Evolutionary conservation across 495 filamentous ascomycete species (phyloP), one percentile per base, ranked within the genome.

Genomic region (Rhizodiscina lignyota): DNA sequence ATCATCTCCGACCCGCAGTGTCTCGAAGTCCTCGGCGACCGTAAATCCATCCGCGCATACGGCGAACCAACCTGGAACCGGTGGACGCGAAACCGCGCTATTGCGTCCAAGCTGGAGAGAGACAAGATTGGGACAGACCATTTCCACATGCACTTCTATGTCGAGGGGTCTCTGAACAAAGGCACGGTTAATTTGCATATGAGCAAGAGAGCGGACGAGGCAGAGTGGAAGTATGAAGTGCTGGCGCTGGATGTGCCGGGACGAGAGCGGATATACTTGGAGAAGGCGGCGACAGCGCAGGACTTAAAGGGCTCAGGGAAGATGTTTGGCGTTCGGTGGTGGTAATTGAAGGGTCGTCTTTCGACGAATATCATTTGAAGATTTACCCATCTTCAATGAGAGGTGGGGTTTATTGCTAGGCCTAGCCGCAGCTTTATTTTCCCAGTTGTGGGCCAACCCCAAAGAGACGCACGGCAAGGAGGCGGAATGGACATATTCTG

Each of bases 81-180:
- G 43, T 94, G 89, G 89, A 66, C 79, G 17, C 62, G 83, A 42
- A 85, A 83, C 39, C 66, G 87, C 37, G 81, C 81, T 23, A 79
- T 96, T 48, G 74, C 82, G 74, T 87, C 77, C 5, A 73, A 61
- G 0, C 48, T 65, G 1, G 68, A 68, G 39, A 85, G 68, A 39
- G 87, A 94, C 51, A 54, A 61, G 4, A 57, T 67, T 39, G 89
- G 86, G 2, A 73, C 68, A 30, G 79, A 94, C 44, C 84, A 94
- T 58, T 45, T 94, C 41, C 62, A 66, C 30, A 83, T 97, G 67
- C 77, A 81, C 34, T 97, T 97, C 54, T 18, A 32, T 6, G 30
- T 93, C 27, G 78, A 87, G 59, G 89, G 89, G 1, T 78, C 84
- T 2, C 56, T 73, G 22, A 77, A 76, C 42, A 64, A 64, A 15